These are phyloP conservation scores for Debaryomyces subglobosus DNA, from an alignment of 1,139 yeast species.

Conservation along the genomic window DNA sequence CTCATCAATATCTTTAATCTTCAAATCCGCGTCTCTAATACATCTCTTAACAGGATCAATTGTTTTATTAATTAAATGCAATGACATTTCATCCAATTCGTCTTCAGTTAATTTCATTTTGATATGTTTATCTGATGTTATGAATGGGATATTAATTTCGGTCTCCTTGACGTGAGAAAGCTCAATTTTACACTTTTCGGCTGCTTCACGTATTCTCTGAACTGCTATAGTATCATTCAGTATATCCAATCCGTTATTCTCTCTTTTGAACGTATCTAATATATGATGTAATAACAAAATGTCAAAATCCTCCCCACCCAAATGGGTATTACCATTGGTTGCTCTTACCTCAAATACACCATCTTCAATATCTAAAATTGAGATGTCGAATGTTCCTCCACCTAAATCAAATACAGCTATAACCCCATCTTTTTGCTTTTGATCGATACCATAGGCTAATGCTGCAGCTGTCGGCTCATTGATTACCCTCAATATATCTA, in stretches of 20 bases:
- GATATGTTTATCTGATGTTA: constrained; percentile 54
- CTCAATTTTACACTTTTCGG: constrained; percentile 72
- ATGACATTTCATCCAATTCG: constrained; percentile 64
- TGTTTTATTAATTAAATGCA: constrained; percentile 62
- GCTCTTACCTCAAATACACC: constrained; percentile 83
- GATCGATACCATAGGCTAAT: constrained; percentile 72
- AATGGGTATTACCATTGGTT: constrained; percentile 83
- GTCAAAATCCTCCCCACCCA: constrained; percentile 85
- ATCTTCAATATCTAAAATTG: constrained; percentile 75
- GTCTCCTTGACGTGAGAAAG: constrained; percentile 62
- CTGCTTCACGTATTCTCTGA: constrained; percentile 72
- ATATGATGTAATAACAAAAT: constrained; percentile 59
- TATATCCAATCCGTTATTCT: constrained; percentile 48
- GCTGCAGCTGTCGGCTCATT: constrained; percentile 88
- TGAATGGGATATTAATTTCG: constrained; percentile 65
- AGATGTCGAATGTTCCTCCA: constrained; percentile 84
- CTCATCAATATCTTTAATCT: constrained; percentile 65
- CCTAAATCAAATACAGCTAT: constrained; percentile 83
- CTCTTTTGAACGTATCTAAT: constrained; percentile 46
- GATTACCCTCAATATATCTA: constrained; percentile 68
- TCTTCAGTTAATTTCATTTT: constrained; percentile 57
- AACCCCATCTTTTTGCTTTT: constrained; percentile 55
- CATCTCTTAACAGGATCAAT: constrained; percentile 69
- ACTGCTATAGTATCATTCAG: constrained; percentile 51
- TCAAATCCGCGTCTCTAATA: constrained; percentile 68